Evolutionary conservation across 2,329 filamentous ascomycete genomes (phyloP).

Genomic region (Pseudofabraea citricarpa): DNA sequence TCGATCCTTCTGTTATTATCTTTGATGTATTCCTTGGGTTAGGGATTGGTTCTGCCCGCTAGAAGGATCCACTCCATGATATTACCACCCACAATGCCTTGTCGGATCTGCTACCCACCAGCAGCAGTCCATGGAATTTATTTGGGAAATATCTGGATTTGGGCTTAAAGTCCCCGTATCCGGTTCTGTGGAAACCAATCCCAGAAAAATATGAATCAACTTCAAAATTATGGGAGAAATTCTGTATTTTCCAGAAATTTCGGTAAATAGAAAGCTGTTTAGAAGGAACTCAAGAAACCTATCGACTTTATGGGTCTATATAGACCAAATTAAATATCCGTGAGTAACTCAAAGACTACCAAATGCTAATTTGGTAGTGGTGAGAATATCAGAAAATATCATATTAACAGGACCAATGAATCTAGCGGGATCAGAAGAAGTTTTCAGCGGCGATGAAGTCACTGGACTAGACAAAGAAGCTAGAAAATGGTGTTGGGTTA

Average conservation of each 20-base stretch:
- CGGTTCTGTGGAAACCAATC: background rate
- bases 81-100: background rate
- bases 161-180: background rate
- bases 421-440: background rate
- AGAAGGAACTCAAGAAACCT: background rate
- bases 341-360: background rate
- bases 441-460: background rate
- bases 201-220: background rate
- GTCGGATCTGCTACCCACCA: background rate
- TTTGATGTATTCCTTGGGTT: no score
- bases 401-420: background rate
- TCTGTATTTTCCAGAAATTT: background rate
- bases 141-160: background rate
- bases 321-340: background rate
- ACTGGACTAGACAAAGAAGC: background rate
- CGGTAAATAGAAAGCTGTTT: background rate
- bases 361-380: background rate
- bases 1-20: no score
- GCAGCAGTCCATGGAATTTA: background rate
- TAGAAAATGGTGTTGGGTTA: background rate
- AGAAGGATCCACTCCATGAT: background rate
- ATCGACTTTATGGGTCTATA: background rate
- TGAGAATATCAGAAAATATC: background rate
- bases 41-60: no score
- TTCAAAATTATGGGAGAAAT: background rate